These are phyloP conservation scores for Rhynchosporium graminicola DNA, from an alignment of 2,329 filamentous ascomycete genomes.

Conservation along the genomic window DNA sequence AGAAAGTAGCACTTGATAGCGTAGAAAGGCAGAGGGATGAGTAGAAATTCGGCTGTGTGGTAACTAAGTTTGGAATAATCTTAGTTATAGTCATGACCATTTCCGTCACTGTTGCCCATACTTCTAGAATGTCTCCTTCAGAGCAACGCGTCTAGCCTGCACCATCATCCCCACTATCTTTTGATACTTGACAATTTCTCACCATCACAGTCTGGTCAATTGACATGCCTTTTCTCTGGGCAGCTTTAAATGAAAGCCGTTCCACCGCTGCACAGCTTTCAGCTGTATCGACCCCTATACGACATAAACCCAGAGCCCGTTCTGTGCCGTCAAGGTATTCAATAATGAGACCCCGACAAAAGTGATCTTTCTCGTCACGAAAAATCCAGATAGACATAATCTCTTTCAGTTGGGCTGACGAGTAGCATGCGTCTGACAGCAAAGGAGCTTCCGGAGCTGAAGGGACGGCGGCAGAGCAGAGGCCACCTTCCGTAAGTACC, in stretches of 20 bases:
- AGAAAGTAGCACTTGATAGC: too few species aligned
- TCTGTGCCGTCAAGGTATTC: conserved; percentile 22
- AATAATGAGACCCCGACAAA: conserved; percentile 22
- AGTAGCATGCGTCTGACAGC: conserved; percentile 19
- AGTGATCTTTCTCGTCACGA: conserved; percentile 23
- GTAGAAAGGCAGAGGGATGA: too few species aligned
- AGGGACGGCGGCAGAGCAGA: conserved; percentile 21
- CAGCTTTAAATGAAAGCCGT: conserved; percentile 20
- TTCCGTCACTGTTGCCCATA: conserved; percentile 20
- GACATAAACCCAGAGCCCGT: conserved; percentile 22
- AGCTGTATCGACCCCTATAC: conserved; percentile 21
- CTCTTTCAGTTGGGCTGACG: conserved; percentile 21
- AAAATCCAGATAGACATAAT: conserved; percentile 22
- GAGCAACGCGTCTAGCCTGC: conserved; percentile 20
- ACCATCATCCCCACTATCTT: conserved; percentile 18
- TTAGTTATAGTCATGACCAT: conserved; percentile 22
- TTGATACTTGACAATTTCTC: conserved; percentile 18
- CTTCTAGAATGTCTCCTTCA: conserved; percentile 20
- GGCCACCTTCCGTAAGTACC: conserved; percentile 21
- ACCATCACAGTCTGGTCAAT: conserved; percentile 20
- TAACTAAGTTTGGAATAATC: not conserved
- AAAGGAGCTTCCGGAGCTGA: conserved; percentile 20
- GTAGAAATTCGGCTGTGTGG: too few species aligned
- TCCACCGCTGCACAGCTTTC: conserved; percentile 18
- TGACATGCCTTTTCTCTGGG: conserved; percentile 21